Percentiles rank a stretch among this genome's conserved stretches.
Conservation (phyloP, 2,329 filamentous ascomycete species). For the Sarocladium kiliense region DNA sequence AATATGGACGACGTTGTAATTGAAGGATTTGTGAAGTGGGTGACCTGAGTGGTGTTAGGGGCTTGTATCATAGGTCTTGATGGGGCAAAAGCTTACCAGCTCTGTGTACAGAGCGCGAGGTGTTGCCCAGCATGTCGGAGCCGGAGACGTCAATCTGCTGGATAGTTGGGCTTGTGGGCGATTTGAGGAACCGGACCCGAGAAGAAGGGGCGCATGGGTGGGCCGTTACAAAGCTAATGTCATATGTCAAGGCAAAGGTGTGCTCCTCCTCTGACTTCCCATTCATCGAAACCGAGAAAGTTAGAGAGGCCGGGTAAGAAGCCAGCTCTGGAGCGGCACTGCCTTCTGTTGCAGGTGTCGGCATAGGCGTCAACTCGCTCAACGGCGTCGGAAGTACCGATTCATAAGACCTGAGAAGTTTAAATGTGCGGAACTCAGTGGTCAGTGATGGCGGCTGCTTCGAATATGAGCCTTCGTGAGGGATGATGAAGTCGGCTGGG, state of each 20-base stretch:
- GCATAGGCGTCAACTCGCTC: conserved; percentile 27
- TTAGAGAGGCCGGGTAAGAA: conserved; percentile 29
- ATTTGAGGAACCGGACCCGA: conserved; percentile 52
- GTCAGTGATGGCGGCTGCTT: conserved; percentile 41
- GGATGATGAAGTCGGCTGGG: conserved; percentile 59
- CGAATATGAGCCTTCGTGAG: conserved; percentile 49
- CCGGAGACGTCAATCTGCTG: conserved; percentile 51
- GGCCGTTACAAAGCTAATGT: conserved; percentile 61
- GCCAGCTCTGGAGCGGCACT: conserved; percentile 27
- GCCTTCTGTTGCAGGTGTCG: conserved; percentile 30
- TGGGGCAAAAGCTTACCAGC: conserved; percentile 42
- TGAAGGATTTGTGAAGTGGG: conserved; percentile 58
- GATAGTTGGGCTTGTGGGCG: conserved; percentile 54
- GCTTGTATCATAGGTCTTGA: too few relatives aligned
- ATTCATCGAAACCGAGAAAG: conserved; percentile 30
- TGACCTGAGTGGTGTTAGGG: conserved; percentile 42
- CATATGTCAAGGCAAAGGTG: conserved; percentile 45
- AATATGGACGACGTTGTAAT: conserved; percentile 55
- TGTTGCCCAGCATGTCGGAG: conserved; percentile 35
- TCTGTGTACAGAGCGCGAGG: conserved; percentile 40
- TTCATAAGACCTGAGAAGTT: conserved; percentile 39
- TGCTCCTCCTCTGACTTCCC: conserved; percentile 36
- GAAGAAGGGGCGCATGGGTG: conserved; percentile 58
- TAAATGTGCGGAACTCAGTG: conserved; percentile 45
- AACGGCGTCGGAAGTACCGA: conserved; percentile 41